Conservation (phyloP, 2,329 filamentous ascomycete genomes). For the Alternaria sp. region DNA sequence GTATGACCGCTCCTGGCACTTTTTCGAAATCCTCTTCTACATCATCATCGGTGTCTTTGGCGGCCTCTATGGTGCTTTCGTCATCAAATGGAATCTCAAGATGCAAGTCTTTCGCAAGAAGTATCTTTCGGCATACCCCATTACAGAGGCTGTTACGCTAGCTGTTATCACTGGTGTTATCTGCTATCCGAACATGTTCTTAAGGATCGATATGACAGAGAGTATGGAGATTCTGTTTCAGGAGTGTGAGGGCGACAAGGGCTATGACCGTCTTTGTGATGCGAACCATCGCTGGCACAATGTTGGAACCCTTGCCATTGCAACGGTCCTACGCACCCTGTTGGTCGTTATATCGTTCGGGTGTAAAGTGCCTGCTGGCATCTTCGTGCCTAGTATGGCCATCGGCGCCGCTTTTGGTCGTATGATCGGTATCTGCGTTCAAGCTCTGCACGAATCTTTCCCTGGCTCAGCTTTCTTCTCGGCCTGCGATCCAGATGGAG, state of each 20-base stretch:
- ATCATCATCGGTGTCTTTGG: slow-evolving; percentile 91
- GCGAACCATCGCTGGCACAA: slow-evolving; percentile 77
- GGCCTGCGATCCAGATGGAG: slow-evolving; percentile 86
- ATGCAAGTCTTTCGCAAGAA: slow-evolving; percentile 93
- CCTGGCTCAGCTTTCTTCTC: slow-evolving; percentile 86
- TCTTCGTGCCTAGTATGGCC: slow-evolving; percentile 98
- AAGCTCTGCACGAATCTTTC: slow-evolving; percentile 84
- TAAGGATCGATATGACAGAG: slow-evolving; percentile 98
- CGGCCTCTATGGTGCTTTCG: slow-evolving; percentile 92
- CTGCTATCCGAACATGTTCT: slow-evolving; percentile 96
- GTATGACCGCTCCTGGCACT: slow-evolving; percentile 97
- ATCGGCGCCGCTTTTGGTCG: slow-evolving; percentile 93
- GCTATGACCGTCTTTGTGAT: slow-evolving; percentile 91
- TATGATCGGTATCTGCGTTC: slow-evolving; percentile 92
- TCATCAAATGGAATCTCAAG: slow-evolving; percentile 96
- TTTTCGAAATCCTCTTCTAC: slow-evolving; percentile 95
- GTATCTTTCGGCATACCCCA: slow-evolving; percentile 82
- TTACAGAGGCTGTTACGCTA: slow-evolving; percentile 85
- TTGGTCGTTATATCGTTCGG: slow-evolving; percentile 96
- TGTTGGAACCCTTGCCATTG: slow-evolving; percentile 77
- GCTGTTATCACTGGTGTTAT: slow-evolving; percentile 85
- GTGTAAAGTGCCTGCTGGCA: slow-evolving; percentile 96
- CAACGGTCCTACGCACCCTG: slow-evolving; percentile 80
- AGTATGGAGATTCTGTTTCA: slow-evolving; percentile 98
- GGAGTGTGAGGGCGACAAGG: slow-evolving; percentile 88